A percentile compares a stretch with the other conserved stretches of the same genome.
Conservation (phyloP, 495 filamentous ascomycete genomes). For the Durotheca rogersii region DNA sequence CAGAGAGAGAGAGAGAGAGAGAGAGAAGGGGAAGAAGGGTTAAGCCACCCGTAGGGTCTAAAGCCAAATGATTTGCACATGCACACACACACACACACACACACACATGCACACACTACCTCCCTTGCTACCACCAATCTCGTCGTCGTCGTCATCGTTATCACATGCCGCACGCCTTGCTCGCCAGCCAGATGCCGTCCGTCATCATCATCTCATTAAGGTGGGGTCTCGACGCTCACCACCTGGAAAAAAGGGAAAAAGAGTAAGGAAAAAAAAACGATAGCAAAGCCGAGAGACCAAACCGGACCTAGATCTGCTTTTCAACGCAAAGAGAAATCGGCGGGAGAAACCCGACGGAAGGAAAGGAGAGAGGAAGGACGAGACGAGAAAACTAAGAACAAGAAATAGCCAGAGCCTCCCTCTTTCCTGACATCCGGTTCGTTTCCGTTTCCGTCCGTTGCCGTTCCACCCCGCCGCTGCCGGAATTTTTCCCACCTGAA, state of each 20-base stretch:
- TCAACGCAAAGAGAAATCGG: too few relatives aligned
- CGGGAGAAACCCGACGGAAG: too few relatives aligned
- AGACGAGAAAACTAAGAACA: conserved; percentile 16
- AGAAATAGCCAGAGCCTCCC: conserved; percentile 22
- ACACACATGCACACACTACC: not conserved
- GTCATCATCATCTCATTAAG: conserved; percentile 35
- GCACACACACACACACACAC: not conserved
- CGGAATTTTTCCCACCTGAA: conserved; percentile 19
- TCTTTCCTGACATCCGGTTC: conserved; percentile 32
- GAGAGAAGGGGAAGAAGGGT: conserved; percentile 9
- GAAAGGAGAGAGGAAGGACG: too few relatives aligned
- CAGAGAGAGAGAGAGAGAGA: too few relatives aligned
- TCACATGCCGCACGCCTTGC: conserved; percentile 12
- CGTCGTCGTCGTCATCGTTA: conserved; percentile 2
- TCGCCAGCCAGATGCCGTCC: conserved; percentile 21
- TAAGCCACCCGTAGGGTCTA: conserved; percentile 28
- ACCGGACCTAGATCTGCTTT: conserved; percentile 13
- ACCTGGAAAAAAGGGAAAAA: conserved; percentile 27
- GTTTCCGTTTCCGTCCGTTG: conserved; percentile 27
- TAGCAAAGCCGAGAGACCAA: conserved; percentile 22
- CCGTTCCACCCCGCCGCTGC: conserved; percentile 29
- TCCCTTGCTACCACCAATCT: not conserved
- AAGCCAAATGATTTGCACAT: conserved; percentile 27
- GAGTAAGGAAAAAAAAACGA: conserved; percentile 26
- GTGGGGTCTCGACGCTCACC: conserved; percentile 19